Evolutionary conservation across 768 basidiomycete genomes (phyloP).

Genomic region (Suillus americanus): DNA sequence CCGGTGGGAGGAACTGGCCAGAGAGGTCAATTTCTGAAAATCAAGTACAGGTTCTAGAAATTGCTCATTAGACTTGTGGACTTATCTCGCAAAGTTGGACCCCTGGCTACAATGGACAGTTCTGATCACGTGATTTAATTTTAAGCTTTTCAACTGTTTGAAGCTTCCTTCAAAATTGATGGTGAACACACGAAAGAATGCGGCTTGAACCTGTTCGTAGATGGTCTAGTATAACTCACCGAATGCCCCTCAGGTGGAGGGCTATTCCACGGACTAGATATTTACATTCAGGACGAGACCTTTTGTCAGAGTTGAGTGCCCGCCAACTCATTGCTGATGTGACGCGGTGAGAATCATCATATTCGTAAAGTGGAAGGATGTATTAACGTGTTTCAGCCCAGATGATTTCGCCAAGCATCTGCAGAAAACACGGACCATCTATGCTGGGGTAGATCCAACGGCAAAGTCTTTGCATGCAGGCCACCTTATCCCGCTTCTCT

Average conservation of each 20-base stretch:
- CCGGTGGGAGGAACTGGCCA: not conserved
- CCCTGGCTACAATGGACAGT: not conserved
- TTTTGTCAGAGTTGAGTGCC: slow-evolving; percentile 33
- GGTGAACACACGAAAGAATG: slow-evolving; percentile 16
- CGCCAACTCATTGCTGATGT: slow-evolving; percentile 37
- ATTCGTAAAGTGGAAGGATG: not conserved
- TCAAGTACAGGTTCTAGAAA: not conserved
- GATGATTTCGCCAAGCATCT: slow-evolving; percentile 41
- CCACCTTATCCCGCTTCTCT: slow-evolving; percentile 87
- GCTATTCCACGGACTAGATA: slow-evolving; percentile 7
- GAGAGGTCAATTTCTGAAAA: not conserved
- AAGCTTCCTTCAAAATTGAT: not conserved
- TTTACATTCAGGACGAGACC: slow-evolving; percentile 19
- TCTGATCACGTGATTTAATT: not conserved
- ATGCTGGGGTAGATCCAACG: slow-evolving; percentile 92
- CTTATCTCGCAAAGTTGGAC: not conserved
- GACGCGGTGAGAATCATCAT: slow-evolving; percentile 29
- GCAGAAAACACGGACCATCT: slow-evolving; percentile 52
- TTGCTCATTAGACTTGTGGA: not conserved
- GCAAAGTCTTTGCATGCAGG: slow-evolving; percentile 90
- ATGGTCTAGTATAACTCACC: slow-evolving; percentile 13
- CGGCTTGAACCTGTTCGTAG: slow-evolving; percentile 20
- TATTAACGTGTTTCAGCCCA: slow-evolving; percentile 32
- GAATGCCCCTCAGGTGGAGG: not conserved
- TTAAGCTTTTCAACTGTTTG: not conserved